Base-by-base conservation (phyloP, 1,284 basidiomycete species). In the Megacollybia platyphylla region DNA sequence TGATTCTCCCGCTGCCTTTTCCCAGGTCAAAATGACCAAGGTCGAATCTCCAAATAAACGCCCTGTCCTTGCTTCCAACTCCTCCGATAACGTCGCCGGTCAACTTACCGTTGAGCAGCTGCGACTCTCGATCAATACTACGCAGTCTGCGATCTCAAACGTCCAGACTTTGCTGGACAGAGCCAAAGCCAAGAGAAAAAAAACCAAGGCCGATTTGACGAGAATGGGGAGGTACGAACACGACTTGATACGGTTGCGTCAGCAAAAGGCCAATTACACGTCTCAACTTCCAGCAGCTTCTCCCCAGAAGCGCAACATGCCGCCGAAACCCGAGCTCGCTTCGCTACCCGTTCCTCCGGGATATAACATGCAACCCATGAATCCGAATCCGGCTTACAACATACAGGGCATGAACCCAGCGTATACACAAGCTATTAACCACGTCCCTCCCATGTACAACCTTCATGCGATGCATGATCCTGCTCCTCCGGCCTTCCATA, bases 131-230 rank as follows among this genome's bases (percentile, higher is more conserved):
- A 54, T 65, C 10, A 35, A 46, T 2, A 51, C 57, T 4, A 35
- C 65, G 5, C 58, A 62, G 36, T 17, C 24, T 1, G 9, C 50
- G 37, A 60, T 65, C 4, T 50, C 49, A 0, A 40, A 44, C 9
- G 27, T 51, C 4, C 51, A 59, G 29, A 40, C n/a, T 1, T 28
- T 47, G 1, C 42, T 60, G 7, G 51, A 56, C 26, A 49, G 51
- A 6, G 43, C 54, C 4, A 18, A 41, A 31, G 49, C 54, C 26
- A 65, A 65, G 50, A 42, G 37, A 7, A 52, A 40, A 6, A 57
- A 54, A 40, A 53, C 52, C 7, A 58, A 58, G 48, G 45, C 52
- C 0, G 62, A 67, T 31, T 7, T 44, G 7, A 63, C 57, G 2
- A 51, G 59, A 20, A 52, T 63, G 5, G 13, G 10, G 1, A 51